Evolutionary conservation across 768 basidiomycete species (phyloP).

Genomic region (Lactarius vividus): DNA sequence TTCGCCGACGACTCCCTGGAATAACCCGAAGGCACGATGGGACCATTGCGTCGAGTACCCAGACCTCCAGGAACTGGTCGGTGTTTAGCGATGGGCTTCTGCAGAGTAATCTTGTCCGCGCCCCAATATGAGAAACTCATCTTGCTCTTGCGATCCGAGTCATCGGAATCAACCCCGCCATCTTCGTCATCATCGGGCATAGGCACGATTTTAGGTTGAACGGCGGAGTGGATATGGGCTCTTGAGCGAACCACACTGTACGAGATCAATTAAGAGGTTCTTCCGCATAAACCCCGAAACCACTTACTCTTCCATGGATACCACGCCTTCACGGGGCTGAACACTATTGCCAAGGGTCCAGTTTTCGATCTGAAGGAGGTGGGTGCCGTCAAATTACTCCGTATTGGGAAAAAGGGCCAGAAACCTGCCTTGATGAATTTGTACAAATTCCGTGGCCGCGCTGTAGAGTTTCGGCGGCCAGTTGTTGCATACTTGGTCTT

Average conservation of each 20-base stretch:
- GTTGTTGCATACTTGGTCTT: slow-evolving; percentile 83
- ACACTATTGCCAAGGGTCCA: slow-evolving; percentile 80
- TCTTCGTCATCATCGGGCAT: slow-evolving; percentile 63
- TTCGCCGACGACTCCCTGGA: slow-evolving; percentile 82
- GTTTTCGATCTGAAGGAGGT: slow-evolving; percentile 64
- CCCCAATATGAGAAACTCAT: slow-evolving; percentile 96
- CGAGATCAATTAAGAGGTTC: slow-evolving; percentile 14
- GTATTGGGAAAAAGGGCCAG: slow-evolving; percentile 18
- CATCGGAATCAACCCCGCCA: slow-evolving; percentile 66
- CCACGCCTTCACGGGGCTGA: slow-evolving; percentile 75
- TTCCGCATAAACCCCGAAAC: slow-evolving; percentile 3
- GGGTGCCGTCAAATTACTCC: slow-evolving; percentile 16
- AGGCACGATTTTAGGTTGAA: slow-evolving; percentile 65
- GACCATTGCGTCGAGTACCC: slow-evolving; percentile 39
- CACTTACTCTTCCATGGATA: slow-evolving; percentile 88
- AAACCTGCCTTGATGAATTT: slow-evolving; percentile 79
- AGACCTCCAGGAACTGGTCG: slow-evolving; percentile 34
- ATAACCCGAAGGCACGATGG: slow-evolving; percentile 53
- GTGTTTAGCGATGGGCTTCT: slow-evolving; percentile 66
- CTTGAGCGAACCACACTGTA: slow-evolving; percentile 69
- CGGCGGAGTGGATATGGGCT: slow-evolving; percentile 52
- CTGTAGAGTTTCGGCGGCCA: slow-evolving; percentile 69
- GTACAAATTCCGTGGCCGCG: slow-evolving; percentile 88
- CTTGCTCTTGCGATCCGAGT: slow-evolving; percentile 86
- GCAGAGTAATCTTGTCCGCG: slow-evolving; percentile 85